These are phyloP conservation scores for Pichia sp. DNA, from an alignment of 1,139 yeast species.

Conservation along the genomic window DNA sequence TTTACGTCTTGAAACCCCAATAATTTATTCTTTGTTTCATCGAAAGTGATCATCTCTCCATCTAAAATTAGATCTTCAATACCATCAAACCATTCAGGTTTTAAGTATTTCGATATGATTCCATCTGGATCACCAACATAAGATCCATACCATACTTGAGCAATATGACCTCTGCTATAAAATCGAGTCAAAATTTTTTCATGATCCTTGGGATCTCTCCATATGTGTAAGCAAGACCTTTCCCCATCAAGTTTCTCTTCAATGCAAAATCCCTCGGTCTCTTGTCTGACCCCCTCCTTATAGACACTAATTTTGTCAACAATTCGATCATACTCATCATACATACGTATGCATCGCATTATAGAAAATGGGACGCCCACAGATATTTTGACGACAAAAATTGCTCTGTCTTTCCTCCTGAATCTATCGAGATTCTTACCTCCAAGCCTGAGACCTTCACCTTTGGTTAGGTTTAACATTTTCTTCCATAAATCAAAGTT, in stretches of 20 bases:
- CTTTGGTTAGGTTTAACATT: slow-evolving; percentile 64
- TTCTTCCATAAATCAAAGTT: slow-evolving; percentile 57
- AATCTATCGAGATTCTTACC: slow-evolving; percentile 33
- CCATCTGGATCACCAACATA: slow-evolving; percentile 41
- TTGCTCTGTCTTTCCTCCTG: slow-evolving; percentile 35
- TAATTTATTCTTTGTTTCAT: slow-evolving; percentile 37
- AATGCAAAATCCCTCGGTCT: slow-evolving; percentile 55
- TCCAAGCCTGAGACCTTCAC: slow-evolving; percentile 26
- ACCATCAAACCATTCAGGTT: slow-evolving; percentile 19
- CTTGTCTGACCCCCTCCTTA: slow-evolving; percentile 20
- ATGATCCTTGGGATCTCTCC: slow-evolving; percentile 31
- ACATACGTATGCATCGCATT: slow-evolving; percentile 59
- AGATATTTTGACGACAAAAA: slow-evolving; percentile 12
- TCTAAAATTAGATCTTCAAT: slow-evolving; percentile 52
- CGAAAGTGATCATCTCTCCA: slow-evolving; percentile 94
- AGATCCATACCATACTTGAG: slow-evolving; percentile 76
- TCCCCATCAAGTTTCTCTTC: slow-evolving; percentile 97
- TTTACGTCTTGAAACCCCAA: slow-evolving; percentile 21
- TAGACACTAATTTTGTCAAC: slow-evolving; percentile 28
- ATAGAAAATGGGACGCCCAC: slow-evolving; percentile 55
- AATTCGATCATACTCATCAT: slow-evolving; percentile 45
- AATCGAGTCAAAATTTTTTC: slow-evolving; percentile 48
- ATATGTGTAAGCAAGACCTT: slow-evolving; percentile 69
- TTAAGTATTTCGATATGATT: slow-evolving; percentile 47
- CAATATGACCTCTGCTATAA: slow-evolving; percentile 66